Evolutionary conservation across 441 rosid genomes (phyloP).

Genomic region (Croton laevigatus): DNA sequence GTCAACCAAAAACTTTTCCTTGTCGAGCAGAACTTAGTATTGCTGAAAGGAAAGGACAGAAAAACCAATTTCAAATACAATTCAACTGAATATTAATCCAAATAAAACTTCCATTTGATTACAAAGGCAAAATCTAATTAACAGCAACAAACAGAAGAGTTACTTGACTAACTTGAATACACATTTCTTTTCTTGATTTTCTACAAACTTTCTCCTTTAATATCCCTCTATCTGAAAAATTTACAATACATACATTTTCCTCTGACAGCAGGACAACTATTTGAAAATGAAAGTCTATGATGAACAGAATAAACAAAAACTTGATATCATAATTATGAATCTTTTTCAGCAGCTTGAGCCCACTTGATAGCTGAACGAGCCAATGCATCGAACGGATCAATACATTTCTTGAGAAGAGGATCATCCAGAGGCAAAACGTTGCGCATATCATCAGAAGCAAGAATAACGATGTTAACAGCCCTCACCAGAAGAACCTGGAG

Average conservation of each 20-base stretch:
- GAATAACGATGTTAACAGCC: conserved; percentile 61
- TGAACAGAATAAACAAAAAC: neutral
- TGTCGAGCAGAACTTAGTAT: no score
- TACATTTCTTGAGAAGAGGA: conserved; percentile 74
- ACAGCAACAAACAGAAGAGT: neutral
- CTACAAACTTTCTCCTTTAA: neutral
- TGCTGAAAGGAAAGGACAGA: no score
- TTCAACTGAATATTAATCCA: no score
- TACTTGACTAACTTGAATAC: conserved; percentile 1
- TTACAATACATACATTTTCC: conserved; percentile 1
- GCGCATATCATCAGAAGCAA: conserved; percentile 66
- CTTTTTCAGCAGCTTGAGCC: conserved; percentile 38
- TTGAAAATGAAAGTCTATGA: neutral
- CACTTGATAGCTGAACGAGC: conserved; percentile 62
- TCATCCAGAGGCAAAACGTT: conserved; percentile 57
- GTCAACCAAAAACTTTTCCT: no score
- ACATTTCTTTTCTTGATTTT: neutral
- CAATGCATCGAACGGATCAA: conserved; percentile 67
- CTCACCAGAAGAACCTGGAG: conserved; percentile 69
- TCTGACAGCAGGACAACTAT: neutral
- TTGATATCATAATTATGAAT: conserved; percentile 12
- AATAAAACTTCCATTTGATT: no score
- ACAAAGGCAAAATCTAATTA: neutral
- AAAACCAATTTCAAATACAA: no score
- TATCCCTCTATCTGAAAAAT: neutral